Conservation (phyloP, 78 protist species). For the Anaeramoeba flamelloides region DNA sequence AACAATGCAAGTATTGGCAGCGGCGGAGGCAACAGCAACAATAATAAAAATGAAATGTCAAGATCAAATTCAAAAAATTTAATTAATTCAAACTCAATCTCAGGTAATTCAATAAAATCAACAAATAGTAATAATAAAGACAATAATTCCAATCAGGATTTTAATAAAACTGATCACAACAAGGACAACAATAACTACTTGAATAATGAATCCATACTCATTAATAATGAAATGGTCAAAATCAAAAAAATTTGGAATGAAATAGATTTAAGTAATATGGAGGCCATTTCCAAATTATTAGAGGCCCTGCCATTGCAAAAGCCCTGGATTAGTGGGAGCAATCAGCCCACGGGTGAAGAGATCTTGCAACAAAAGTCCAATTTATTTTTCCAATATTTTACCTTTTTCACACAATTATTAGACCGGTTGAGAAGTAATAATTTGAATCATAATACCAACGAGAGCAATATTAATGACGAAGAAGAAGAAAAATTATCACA, state of each 20-base stretch:
- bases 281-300: conserved; percentile 21
- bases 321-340: not conserved
- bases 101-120: too few species aligned
- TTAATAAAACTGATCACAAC: too few species aligned
- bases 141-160: too few species aligned
- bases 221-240: not conserved
- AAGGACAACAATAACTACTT: not conserved
- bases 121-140: too few species aligned
- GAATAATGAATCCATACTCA: not conserved
- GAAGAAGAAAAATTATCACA: conserved; percentile 16
- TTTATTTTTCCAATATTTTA: conserved; percentile 33
- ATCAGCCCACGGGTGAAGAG: not conserved
- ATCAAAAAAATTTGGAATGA: conserved; percentile 13
- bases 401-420: conserved; percentile 29
- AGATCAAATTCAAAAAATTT: too few species aligned
- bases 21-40: too few species aligned
- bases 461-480: not conserved
- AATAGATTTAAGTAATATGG: conserved; percentile 27
- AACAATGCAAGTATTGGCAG: too few species aligned
- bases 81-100: too few species aligned
- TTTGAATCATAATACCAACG: not conserved
- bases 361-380: conserved; percentile 10
- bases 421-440: conserved; percentile 12
- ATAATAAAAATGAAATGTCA: too few species aligned
- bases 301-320: conserved; percentile 23